phyloP scores from a whole-genome alignment of 352 stramenopile genomes.

The Phytophthora niederhauseri region DNA sequence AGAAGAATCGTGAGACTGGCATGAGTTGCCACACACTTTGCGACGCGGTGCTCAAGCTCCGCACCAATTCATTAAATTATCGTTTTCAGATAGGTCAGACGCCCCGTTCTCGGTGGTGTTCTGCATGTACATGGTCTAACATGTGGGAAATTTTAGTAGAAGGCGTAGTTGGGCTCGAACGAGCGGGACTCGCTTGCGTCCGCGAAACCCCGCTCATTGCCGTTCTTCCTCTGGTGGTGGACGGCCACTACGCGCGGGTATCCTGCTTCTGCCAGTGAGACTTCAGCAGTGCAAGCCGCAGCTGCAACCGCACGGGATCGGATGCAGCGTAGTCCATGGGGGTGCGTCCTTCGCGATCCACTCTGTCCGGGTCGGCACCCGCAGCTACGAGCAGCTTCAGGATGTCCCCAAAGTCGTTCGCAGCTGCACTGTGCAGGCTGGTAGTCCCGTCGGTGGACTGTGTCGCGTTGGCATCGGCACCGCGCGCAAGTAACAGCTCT shows the following conservation, averaged over 20 bases:
- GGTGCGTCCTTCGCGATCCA: constrained; percentile 41
- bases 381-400: constrained; percentile 43
- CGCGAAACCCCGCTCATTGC: background rate
- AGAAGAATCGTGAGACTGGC: background rate
- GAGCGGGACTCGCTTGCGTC: constrained; percentile 15
- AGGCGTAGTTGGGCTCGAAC: background rate
- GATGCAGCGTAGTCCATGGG: constrained; percentile 53
- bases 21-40: background rate
- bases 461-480: constrained; percentile 48
- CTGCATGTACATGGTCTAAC: constrained; percentile 37
- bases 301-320: constrained; percentile 51
- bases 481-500: constrained; percentile 42
- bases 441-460: constrained; percentile 49
- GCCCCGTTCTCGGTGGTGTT: constrained; percentile 6
- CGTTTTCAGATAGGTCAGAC: constrained; percentile 25
- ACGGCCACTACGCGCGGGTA: constrained; percentile 5
- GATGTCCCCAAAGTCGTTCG: constrained; percentile 46
- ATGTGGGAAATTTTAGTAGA: constrained; percentile 17
- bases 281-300: constrained; percentile 59
- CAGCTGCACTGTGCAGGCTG: constrained; percentile 55
- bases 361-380: constrained; percentile 44
- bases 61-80: constrained; percentile 30
- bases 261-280: constrained; percentile 57
- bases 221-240: background rate
- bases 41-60: background rate